These are phyloP conservation scores for Mycogone perniciosa DNA, from an alignment of 2,329 filamentous ascomycete genomes.

Conservation along the genomic window DNA sequence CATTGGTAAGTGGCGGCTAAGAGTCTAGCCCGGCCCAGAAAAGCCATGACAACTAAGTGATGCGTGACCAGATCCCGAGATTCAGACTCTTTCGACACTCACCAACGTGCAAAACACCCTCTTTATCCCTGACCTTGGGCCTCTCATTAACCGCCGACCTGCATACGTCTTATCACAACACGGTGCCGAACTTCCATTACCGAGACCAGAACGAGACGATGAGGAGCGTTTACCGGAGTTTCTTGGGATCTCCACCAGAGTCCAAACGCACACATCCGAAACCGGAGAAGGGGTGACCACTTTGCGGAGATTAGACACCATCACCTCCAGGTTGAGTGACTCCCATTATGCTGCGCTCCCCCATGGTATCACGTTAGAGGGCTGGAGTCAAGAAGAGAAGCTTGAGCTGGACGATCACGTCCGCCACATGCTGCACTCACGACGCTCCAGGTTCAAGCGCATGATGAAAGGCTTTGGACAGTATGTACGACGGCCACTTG, in stretches of 20 bases:
- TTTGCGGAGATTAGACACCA: conserved; percentile 45
- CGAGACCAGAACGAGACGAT: not conserved
- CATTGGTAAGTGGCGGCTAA: conserved; percentile 25
- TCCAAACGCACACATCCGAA: conserved; percentile 14
- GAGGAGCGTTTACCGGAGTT: conserved; percentile 1
- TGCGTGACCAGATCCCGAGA: conserved; percentile 64
- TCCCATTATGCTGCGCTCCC: conserved; percentile 75
- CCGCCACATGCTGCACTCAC: conserved; percentile 79
- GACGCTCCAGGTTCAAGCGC: conserved; percentile 71
- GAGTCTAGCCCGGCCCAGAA: not conserved
- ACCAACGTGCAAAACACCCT: conserved; percentile 89
- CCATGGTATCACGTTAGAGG: conserved; percentile 63
- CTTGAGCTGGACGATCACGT: conserved; percentile 78
- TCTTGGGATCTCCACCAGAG: conserved; percentile 11
- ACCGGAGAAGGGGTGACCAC: conserved; percentile 16
- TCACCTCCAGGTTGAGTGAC: conserved; percentile 62
- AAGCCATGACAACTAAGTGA: conserved; percentile 4
- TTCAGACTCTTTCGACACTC: conserved; percentile 73
- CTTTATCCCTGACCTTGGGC: conserved; percentile 75
- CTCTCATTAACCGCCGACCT: conserved; percentile 67
- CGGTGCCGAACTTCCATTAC: conserved; percentile 12
- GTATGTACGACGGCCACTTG: conserved; percentile 69
- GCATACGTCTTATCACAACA: conserved; percentile 65
- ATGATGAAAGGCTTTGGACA: conserved; percentile 73
- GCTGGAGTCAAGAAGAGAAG: conserved; percentile 70